These are phyloP conservation scores for Zymoseptoria passerinii DNA, from an alignment of 2,329 filamentous ascomycete species.

Conservation along the genomic window DNA sequence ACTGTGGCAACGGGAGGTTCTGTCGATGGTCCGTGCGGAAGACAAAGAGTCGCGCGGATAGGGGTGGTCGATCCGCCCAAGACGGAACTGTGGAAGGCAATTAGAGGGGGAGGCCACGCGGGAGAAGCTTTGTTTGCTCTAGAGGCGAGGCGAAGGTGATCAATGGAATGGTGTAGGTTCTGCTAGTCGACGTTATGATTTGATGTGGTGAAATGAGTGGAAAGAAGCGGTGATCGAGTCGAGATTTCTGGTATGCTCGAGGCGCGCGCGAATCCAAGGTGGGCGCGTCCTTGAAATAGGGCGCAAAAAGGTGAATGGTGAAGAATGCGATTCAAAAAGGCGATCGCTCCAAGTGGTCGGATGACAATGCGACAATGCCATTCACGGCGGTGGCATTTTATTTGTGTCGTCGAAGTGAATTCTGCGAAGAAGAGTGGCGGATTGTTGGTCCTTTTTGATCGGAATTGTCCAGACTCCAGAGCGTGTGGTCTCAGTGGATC, in stretches of 20 bases:
- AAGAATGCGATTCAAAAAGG: background rate
- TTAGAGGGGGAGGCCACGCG: background rate
- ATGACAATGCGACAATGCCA: background rate
- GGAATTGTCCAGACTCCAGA: background rate
- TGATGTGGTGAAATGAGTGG: background rate
- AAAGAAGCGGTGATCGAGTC: background rate
- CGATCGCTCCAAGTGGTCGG: background rate
- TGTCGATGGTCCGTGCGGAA: background rate
- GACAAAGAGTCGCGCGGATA: background rate
- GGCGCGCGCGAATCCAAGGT: background rate
- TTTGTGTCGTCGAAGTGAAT: background rate
- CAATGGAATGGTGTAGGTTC: background rate
- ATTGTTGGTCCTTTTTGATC: background rate
- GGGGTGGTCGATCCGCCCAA: background rate
- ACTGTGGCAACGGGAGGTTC: background rate
- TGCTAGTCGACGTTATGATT: background rate
- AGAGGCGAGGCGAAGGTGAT: background rate
- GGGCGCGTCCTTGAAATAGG: background rate
- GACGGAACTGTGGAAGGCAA: background rate
- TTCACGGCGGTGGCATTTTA: background rate
- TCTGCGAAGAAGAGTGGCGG: background rate
- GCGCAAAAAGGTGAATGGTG: background rate
- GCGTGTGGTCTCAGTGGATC: background rate
- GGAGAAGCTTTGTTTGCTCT: background rate
- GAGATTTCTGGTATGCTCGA: background rate